Conservation (phyloP, 192 early-diverging fungal species). For the Podila epigama region DNA sequence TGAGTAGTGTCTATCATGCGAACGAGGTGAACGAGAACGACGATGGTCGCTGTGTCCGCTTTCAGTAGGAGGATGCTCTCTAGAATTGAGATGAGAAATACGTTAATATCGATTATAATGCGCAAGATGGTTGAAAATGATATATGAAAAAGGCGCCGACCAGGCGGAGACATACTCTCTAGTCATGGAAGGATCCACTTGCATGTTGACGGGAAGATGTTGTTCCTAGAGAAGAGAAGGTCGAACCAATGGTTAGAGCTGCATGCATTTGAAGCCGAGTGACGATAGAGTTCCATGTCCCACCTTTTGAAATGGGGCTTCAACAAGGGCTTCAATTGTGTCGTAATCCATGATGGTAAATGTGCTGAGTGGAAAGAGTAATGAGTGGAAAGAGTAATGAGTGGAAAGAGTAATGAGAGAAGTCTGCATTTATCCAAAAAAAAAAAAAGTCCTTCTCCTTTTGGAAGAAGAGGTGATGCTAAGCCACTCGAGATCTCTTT, state of each 20-base stretch:
- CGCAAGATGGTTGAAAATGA: background rate
- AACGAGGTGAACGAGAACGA: constrained; percentile 49
- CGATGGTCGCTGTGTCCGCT: constrained; percentile 14
- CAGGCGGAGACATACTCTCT: constrained; percentile 5
- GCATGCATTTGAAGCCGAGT: too few relatives aligned
- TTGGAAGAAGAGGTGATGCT: too few relatives aligned
- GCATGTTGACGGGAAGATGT: constrained; percentile 6
- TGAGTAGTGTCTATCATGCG: constrained; percentile 48
- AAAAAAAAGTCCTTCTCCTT: too few relatives aligned
- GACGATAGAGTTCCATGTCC: background rate
- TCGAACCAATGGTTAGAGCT: too few relatives aligned
- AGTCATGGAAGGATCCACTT: constrained; percentile 25
- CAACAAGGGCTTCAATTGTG: constrained; percentile 65
- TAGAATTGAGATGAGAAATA: background rate
- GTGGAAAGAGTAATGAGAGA: too few relatives aligned
- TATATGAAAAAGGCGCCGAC: background rate
- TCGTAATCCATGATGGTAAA: constrained; percentile 42
- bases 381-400: background rate
- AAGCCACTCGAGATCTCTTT: too few relatives aligned
- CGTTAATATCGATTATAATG: background rate
- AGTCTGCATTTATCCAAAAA: too few relatives aligned
- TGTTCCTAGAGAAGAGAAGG: constrained; percentile 27
- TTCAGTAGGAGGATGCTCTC: constrained; percentile 18
- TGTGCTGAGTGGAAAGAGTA: background rate
- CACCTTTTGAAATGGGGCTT: constrained; percentile 68